These are phyloP conservation scores for Farysia itapuensis DNA, from an alignment of 1,284 basidiomycete species.

Conservation along the genomic window DNA sequence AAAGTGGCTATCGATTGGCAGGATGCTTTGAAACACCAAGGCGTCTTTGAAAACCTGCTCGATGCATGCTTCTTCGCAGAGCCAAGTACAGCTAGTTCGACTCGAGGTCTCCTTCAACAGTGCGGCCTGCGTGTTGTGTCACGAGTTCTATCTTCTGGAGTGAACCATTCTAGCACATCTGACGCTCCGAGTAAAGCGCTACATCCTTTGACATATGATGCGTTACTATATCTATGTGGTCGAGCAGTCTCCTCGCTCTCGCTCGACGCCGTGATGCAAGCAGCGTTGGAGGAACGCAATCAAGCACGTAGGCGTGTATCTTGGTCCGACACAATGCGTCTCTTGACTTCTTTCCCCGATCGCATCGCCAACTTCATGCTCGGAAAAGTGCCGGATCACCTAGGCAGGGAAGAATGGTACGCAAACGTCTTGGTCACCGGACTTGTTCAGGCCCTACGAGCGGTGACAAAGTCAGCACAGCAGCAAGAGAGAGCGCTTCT, in stretches of 20 bases:
- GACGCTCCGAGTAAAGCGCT: no score
- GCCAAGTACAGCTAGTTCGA: neutral
- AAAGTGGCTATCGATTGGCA: slow-evolving; percentile 12
- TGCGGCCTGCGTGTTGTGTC: slow-evolving; percentile 8
- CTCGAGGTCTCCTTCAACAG: slow-evolving; percentile 8
- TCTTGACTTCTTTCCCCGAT: slow-evolving; percentile 9
- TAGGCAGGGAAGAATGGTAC: slow-evolving; percentile 1
- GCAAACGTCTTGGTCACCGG: slow-evolving; percentile 10
- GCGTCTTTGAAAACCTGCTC: neutral
- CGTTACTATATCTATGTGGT: slow-evolving; percentile 2
- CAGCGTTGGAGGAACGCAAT: slow-evolving; percentile 2
- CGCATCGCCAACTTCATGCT: slow-evolving; percentile 17
- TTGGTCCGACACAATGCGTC: slow-evolving; percentile 16
- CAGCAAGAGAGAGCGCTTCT: neutral
- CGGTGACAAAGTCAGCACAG: neutral
- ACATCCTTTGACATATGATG: slow-evolving; percentile 1
- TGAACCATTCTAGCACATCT: no score
- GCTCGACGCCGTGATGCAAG: neutral
- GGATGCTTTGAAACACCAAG: neutral
- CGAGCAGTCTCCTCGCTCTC: slow-evolving; percentile 1
- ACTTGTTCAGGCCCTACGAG: neutral
- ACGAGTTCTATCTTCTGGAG: slow-evolving; percentile 1
- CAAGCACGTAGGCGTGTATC: slow-evolving; percentile 6
- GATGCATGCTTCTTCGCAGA: slow-evolving; percentile 7
- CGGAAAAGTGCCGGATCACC: neutral